Conservation (phyloP, 306 rosid species). For the Medicago lupulina region DNA sequence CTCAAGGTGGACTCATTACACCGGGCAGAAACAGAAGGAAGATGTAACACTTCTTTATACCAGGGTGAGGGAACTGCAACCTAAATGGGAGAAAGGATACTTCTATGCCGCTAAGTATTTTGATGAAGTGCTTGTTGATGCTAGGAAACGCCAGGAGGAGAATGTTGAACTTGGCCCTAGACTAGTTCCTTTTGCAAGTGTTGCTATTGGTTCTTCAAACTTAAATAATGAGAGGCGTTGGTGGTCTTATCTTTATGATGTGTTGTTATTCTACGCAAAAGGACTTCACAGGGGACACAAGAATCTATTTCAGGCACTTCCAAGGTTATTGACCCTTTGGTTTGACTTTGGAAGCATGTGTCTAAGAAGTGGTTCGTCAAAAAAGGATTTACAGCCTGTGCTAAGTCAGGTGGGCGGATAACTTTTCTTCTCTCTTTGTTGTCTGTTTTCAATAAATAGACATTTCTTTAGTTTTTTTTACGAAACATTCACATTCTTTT, state of each 20-base stretch:
- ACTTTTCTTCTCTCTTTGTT: conserved; percentile 34
- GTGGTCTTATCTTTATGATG: conserved; percentile 93
- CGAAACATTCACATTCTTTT: conserved; percentile 25
- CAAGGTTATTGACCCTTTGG: conserved; percentile 94
- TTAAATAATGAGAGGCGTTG: conserved; percentile 70
- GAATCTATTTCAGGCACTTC: conserved; percentile 97
- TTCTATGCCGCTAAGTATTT: conserved; percentile 91
- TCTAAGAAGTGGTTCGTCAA: conserved; percentile 66
- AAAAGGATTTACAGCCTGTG: conserved; percentile 66
- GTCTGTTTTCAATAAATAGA: conserved; percentile 37
- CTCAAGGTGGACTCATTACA: conserved; percentile 96
- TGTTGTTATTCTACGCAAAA: conserved; percentile 85
- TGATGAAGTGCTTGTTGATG: conserved; percentile 94
- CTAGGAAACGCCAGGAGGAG: conserved; percentile 96
- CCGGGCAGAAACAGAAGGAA: conserved; percentile 99
- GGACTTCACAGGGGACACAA: conserved; percentile 97
- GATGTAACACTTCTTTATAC: conserved; percentile 81
- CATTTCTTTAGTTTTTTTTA: conserved; percentile 12
- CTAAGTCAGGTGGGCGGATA: conserved; percentile 58
- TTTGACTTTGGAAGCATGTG: conserved; percentile 92
- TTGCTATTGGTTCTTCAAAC: conserved; percentile 66
- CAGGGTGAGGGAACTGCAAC: conserved; percentile 93
- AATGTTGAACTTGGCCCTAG: conserved; percentile 61
- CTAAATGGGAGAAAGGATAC: conserved; percentile 96
- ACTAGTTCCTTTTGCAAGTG: conserved; percentile 57